Conservation (phyloP, 495 filamentous ascomycete genomes). For the Entonaema liquescens region DNA sequence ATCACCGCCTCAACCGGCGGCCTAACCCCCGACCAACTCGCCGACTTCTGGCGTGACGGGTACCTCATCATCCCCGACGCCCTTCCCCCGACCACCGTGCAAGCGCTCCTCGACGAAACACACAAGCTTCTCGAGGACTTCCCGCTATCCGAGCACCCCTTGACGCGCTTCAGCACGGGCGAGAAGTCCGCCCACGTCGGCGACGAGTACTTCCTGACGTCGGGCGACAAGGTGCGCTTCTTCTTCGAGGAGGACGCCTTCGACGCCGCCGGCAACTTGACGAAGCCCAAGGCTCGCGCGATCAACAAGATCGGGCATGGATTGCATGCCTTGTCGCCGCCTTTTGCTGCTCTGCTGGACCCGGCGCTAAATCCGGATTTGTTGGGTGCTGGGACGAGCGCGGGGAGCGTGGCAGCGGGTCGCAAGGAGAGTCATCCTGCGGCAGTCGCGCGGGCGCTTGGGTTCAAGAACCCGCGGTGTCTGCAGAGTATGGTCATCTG, state of each 20-base stretch:
- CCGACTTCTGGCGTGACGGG: constrained; percentile 79
- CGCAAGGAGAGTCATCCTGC: constrained; percentile 51
- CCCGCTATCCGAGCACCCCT: constrained; percentile 79
- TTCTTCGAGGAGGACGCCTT: constrained; percentile 96
- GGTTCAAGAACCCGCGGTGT: constrained; percentile 73
- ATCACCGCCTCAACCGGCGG: constrained; percentile 48
- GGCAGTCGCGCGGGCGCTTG: constrained; percentile 73
- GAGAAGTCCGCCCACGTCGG: constrained; percentile 78
- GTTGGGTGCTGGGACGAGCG: constrained; percentile 38
- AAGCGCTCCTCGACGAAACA: constrained; percentile 76
- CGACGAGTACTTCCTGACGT: constrained; percentile 91
- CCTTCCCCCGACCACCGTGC: constrained; percentile 69
- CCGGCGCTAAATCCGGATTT: constrained; percentile 52
- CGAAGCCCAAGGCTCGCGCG: constrained; percentile 78
- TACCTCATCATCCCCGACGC: constrained; percentile 89
- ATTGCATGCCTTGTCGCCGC: constrained; percentile 76
- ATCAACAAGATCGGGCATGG: constrained; percentile 98
- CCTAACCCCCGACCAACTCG: constrained; percentile 76
- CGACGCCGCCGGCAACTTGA: constrained; percentile 63
- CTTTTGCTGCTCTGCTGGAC: constrained; percentile 71
- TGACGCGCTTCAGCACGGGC: constrained; percentile 92
- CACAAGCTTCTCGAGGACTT: constrained; percentile 77
- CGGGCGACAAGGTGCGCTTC: constrained; percentile 90
- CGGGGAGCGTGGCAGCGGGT: constrained; percentile 15
- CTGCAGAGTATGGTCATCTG: constrained; percentile 98